These are phyloP conservation scores for Penicillium sp. DNA, from an alignment of 2,329 filamentous ascomycete genomes.

Conservation along the genomic window DNA sequence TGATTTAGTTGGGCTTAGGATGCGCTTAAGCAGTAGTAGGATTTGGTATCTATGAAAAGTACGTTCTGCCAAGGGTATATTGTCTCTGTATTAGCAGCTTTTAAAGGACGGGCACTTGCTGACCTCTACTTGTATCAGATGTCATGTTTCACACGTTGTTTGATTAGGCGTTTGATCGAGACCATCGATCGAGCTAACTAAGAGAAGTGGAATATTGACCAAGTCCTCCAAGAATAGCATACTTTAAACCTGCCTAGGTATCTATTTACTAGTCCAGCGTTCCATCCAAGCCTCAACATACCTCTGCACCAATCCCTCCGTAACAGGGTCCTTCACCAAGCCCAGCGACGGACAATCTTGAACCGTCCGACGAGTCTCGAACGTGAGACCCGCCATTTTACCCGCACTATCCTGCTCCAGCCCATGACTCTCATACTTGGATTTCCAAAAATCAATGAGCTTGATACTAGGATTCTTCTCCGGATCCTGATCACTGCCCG, in stretches of 20 bases:
- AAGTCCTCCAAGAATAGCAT: constrained; percentile 11
- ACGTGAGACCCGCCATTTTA: constrained; percentile 5
- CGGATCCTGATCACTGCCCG: constrained; percentile 47
- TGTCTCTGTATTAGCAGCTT: too few relatives aligned
- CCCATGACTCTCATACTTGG: constrained; percentile 42
- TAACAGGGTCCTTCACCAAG: constrained; percentile 14
- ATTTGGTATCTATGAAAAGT: too few relatives aligned
- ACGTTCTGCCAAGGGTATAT: too few relatives aligned
- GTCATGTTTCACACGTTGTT: neutral
- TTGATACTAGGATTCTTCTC: constrained; percentile 51
- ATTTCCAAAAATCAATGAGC: constrained; percentile 51
- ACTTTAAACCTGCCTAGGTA: neutral
- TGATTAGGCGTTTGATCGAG: neutral
- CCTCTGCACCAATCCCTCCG: constrained; percentile 13
- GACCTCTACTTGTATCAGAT: too few relatives aligned
- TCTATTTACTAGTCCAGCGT: constrained; percentile 10
- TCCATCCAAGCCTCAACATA: constrained; percentile 21
- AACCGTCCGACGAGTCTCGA: constrained; percentile 15
- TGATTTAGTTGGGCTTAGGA: too few relatives aligned
- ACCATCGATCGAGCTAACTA: neutral
- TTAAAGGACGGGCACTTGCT: too few relatives aligned
- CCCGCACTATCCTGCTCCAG: neutral
- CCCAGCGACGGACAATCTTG: constrained; percentile 16
- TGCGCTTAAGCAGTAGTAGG: too few relatives aligned
- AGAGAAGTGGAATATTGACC: constrained; percentile 20